Base-by-base conservation (phyloP, 257 asterid genomes). In the Jasminum sambac region DNA sequence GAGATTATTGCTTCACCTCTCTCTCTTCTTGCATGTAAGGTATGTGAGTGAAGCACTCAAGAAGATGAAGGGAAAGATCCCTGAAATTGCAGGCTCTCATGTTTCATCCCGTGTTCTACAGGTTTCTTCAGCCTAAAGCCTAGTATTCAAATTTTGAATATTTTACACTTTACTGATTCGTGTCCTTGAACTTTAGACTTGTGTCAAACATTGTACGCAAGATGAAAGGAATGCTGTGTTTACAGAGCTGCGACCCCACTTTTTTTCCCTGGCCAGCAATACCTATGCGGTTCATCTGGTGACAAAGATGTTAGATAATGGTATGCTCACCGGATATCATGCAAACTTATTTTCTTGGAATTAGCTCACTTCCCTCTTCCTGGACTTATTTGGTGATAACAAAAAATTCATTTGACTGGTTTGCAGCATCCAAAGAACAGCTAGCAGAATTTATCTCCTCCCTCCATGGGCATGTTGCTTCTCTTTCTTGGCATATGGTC, bases 41-140 rank as follows among this genome's bases (percentile, higher is more conserved):
- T 77, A 82, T 78, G 89, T 89, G 79, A 88, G 84, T 73, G 96
- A 94, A 79, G 95, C 99, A 67, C 68, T 95, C 58, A 79, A 72
- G 69, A 91, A 88, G 85, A 89, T 95, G 98, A 82, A 82, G 78
- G 99, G 96, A 74, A 95, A 91, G 84, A 89, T 88, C 72, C 83
- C 91, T 42, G 99, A 91, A 87, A 88, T 95, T 72, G 98, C 96
- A 9, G 66, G 96, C 74, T 88, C 96, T 57, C 98, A 89, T 34
- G 87, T 86, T 59, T 83, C 96, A 11, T 91, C 96, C 77, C 98
- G 98, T 73, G 88, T 95, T 79, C 96, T 95, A 78, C 99, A 94
- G 99, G 99, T 94, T 68, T 37, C 36, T 62, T 68, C 37, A 67
- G 48, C 73, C 67, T 64, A n/a, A 66, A 39, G 59, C 55, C 25